phyloP scores from a whole-genome alignment of 129 eudicot genomes.

The Flaveria linearis region DNA sequence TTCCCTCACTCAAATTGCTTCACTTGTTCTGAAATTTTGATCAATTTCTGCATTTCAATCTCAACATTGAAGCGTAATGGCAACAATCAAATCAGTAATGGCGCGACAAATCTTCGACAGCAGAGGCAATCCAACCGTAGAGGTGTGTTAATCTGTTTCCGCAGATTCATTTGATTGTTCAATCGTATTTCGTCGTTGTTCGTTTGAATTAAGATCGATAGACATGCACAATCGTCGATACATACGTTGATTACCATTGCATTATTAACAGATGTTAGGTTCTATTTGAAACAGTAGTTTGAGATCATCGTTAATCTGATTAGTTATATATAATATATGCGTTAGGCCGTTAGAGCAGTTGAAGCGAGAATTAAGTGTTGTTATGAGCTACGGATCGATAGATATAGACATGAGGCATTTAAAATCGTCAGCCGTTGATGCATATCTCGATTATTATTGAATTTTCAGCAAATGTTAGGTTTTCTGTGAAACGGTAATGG shows the following conservation, averaged over 20 bases:
- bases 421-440: too few species aligned
- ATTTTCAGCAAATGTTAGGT: too few species aligned
- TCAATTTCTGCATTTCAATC: constrained; percentile 20
- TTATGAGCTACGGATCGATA: too few species aligned
- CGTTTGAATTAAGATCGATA: background rate
- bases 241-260: background rate
- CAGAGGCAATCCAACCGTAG: constrained; percentile 97
- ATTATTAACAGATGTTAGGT: background rate
- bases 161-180: background rate
- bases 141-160: constrained; percentile 53
- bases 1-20: constrained; percentile 25
- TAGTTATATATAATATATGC: background rate
- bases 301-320: constrained; percentile 4
- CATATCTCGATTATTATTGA: too few species aligned
- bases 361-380: constrained; percentile 14
- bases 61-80: constrained; percentile 45
- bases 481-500: too few species aligned
- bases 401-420: too few species aligned
- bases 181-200: constrained; percentile 16
- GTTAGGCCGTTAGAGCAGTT: background rate
- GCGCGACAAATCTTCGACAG: constrained; percentile 98
- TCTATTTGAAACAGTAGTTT: background rate
- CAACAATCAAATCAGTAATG: constrained; percentile 58
- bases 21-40: background rate
- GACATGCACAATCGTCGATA: background rate